Base-by-base conservation (phyloP, 441 rosid genomes). In the Omphalea diandra region DNA sequence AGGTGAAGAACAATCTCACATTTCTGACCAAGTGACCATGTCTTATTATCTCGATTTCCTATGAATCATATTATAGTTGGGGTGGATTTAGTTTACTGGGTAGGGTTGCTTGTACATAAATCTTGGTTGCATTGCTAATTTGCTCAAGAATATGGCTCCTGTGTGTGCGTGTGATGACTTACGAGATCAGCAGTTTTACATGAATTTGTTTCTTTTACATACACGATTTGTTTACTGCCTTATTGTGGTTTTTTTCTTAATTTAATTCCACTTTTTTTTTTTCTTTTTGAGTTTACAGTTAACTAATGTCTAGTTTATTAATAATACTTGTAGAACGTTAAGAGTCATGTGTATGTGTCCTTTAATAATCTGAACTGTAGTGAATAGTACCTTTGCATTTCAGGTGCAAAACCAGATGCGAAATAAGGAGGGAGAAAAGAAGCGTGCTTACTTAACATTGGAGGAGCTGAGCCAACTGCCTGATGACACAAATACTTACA, bases 401-500 rank as follows among this genome's bases (percentile, higher is more conserved):
- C 82, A 90, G 98, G 92, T 94, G 75, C 97, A 87, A 79, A 90
- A 77, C 80, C 98, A 92, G 86, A 80, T 88, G 77, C 82, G 94
- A 32, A 86, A 79, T 69, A 91, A 94, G 77, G 99, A 92, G 71
- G 88, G 90, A 56, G 98, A 92, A 74, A 94, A 80, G 83, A 94
- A 94, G 75, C 93, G 96, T 36, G 97, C 97, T 74, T 94, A 75
- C 81, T 79, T 94, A 52, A 94, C 99, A 10, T 68, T 90, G 82
- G 98, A 90, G 75, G 99, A 94, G 89, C 73, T 94, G 43, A 80
- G 84, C 12, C 93, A 83, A 46, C 77, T 92, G 53, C 90, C 98
- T 53, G 83, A 80, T 73, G 86, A 83, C 74, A 92, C 97, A 10
- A 94, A 92, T 70, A 87, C 99, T 4, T 94, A 88, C 83, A 94